These are phyloP conservation scores for Wickerhamomyces bisporus DNA, from an alignment of 805 yeast genomes.

Conservation along the genomic window DNA sequence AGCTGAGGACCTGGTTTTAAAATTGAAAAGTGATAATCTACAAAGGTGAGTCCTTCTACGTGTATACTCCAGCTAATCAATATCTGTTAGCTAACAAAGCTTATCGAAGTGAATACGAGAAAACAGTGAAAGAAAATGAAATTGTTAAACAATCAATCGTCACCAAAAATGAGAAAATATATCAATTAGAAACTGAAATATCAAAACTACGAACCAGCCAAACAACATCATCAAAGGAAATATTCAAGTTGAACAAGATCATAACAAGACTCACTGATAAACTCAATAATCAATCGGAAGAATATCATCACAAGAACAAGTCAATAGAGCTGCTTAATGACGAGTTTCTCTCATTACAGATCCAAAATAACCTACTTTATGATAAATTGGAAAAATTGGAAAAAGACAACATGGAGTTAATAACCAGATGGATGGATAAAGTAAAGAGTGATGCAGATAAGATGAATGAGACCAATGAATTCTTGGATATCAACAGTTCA, in stretches of 20 bases:
- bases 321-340: constrained; percentile 60
- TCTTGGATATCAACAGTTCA: not conserved
- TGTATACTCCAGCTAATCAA: not conserved
- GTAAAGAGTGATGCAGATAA: constrained; percentile 56
- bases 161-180: not conserved
- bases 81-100: not conserved
- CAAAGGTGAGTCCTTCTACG: constrained; percentile 6
- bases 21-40: constrained; percentile 4
- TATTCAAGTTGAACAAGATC: constrained; percentile 23
- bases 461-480: constrained; percentile 43
- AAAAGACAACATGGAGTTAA: constrained; percentile 45
- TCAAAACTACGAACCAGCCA: constrained; percentile 18
- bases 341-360: constrained; percentile 55
- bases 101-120: constrained; percentile 3
- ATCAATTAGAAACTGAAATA: constrained; percentile 7
- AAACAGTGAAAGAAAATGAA: constrained; percentile 5
- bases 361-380: constrained; percentile 42
- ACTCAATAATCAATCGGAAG: constrained; percentile 22
- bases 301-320: constrained; percentile 40
- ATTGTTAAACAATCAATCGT: constrained; percentile 1
- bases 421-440: constrained; percentile 55
- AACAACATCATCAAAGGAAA: constrained; percentile 20
- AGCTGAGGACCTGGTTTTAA: constrained; percentile 9
- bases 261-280: constrained; percentile 24
- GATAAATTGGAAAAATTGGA: constrained; percentile 28